A percentile compares a stretch with the other conserved stretches of the same genome.
Conservation (phyloP, 352 stramenopile genomes). For the Pythium rishiriense region DNA sequence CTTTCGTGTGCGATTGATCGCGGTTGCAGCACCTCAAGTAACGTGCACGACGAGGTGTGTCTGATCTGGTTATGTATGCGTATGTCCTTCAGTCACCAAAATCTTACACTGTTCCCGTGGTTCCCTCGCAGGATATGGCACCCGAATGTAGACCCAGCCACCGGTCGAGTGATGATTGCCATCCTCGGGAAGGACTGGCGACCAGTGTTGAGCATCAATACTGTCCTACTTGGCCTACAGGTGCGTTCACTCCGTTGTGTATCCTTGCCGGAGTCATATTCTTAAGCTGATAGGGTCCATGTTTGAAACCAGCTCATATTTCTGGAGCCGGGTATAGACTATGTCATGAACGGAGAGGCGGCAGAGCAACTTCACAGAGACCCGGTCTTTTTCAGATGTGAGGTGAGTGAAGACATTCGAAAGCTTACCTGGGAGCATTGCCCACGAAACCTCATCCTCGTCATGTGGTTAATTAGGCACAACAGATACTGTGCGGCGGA, state of each 20-base stretch:
- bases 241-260: conserved; percentile 26
- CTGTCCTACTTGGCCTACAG: conserved; percentile 81
- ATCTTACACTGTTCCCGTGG: not conserved
- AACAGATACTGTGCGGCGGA: conserved; percentile 67
- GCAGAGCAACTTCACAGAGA: conserved; percentile 58
- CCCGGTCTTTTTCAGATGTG: conserved; percentile 45
- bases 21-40: conserved; percentile 59
- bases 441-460: not conserved
- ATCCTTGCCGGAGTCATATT: not conserved
- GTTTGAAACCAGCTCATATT: conserved; percentile 64
- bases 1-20: not conserved
- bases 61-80: not conserved
- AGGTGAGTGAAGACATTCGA: conserved; percentile 25
- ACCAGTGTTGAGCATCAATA: conserved; percentile 85
- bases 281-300: not conserved
- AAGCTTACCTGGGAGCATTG: not conserved
- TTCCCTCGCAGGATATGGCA: conserved; percentile 66
- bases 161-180: conserved; percentile 83
- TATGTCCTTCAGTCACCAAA: no score
- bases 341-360: conserved; percentile 56
- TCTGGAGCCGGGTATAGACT: conserved; percentile 70
- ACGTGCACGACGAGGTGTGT: conserved; percentile 66
- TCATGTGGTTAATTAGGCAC: conserved; percentile 24
- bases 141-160: conserved; percentile 77
- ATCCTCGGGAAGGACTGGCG: conserved; percentile 86